Base-by-base conservation (phyloP, 305 asterid species). In the Rubia tinctorum region DNA sequence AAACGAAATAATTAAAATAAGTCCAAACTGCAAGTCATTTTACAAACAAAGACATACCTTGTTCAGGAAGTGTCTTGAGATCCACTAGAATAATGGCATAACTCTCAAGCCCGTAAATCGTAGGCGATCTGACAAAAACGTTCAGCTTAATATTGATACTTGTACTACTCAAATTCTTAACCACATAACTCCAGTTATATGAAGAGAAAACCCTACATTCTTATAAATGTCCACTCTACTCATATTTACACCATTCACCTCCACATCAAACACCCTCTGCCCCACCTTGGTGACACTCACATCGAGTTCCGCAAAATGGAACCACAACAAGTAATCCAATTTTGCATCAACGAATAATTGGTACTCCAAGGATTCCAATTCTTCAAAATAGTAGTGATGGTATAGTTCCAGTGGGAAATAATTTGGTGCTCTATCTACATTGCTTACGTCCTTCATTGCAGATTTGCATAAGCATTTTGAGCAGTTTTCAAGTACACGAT, bases 251-350 rank as follows among this genome's bases (percentile, higher is more conserved):
- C 80, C 91, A 72, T 95, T 95, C 80, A 95, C 96, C 45, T 76
- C 7, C 51, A 93, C 81, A 76, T 88, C 95, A 81, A 95, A 95
- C 77, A 95, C 98, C 84, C 98, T 87, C 68, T 88, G 86, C 30
- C 98, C 99, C 1, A 82, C 86, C 77, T 76, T 87, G 60, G 74
- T 75, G 79, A 95, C 96, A 68, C 91, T 85, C 27, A 72, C 84
- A 77, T 95, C 98, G 73, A 95, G 89, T 83, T 95, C 99, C 7
- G 98, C 97, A 44, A 92, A 79, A 72, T 95, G 99, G 75, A 95
- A 89, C 91, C 93, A 89, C 30, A 95, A 67, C 85, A 95, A 76
- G 70, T 95, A 95, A 75, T 95, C 99, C 80, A 95, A 73, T 78
- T 88, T 92, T 0, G 98, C 99, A 17, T 95, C 98, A 23, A 92